Conservation (phyloP, 2,329 filamentous ascomycete species). For the Fusarium oxysporum region DNA sequence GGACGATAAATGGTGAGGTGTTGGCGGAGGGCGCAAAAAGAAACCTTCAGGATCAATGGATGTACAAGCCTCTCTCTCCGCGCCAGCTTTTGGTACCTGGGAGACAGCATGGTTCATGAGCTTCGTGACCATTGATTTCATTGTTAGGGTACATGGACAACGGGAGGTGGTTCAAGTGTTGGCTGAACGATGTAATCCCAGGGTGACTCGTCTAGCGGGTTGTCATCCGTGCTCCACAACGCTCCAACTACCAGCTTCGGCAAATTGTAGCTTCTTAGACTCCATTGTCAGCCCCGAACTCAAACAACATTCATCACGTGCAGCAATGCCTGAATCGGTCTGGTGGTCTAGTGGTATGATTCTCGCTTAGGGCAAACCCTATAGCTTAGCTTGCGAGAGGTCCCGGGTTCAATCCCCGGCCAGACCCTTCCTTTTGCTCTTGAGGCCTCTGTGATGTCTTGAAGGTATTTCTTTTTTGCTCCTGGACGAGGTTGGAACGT, state of each 20-base stretch:
- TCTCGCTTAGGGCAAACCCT: conserved; percentile 72
- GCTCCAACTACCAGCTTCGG: not conserved
- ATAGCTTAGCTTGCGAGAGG: conserved; percentile 55
- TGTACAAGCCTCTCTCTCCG: conserved; percentile 2
- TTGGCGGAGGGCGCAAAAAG: conserved; percentile 4
- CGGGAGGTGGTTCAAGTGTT: rapidly evolving
- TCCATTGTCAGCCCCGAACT: rapidly evolving
- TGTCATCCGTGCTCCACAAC: not conserved
- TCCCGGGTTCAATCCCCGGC: conserved; percentile 61
- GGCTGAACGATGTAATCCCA: too few species aligned
- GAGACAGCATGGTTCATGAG: not conserved
- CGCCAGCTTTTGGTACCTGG: rapidly evolving
- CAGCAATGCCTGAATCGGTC: conserved; percentile 43
- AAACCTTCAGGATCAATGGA: conserved; percentile 1
- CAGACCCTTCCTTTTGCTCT: conserved; percentile 51
- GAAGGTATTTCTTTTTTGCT: rapidly evolving
- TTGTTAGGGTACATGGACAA: rapidly evolving
- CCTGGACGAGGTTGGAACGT: not conserved
- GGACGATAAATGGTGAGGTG: not conserved
- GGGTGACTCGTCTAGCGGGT: not conserved
- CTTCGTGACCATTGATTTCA: not conserved
- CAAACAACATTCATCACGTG: not conserved
- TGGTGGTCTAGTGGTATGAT: conserved; percentile 76
- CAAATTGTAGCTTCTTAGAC: rapidly evolving
- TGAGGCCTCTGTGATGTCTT: rapidly evolving